phyloP scores from a whole-genome alignment of 768 basidiomycete genomes.

The Hypholoma fasciculare region DNA sequence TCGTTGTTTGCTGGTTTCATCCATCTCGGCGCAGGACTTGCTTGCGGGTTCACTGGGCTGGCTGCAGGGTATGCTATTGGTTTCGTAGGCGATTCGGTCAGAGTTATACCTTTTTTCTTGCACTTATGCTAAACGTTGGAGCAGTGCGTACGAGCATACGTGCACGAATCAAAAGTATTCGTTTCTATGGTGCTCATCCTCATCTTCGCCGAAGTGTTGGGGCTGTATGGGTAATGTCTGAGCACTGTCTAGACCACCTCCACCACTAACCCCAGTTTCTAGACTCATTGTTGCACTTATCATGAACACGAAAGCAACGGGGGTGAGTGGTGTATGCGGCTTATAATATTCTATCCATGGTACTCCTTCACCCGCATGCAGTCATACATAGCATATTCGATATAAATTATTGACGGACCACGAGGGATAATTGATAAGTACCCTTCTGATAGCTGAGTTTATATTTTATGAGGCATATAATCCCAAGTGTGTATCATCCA shows the following conservation, averaged over 20 bases:
- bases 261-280: background rate
- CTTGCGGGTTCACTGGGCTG: slow-evolving; percentile 89
- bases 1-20: slow-evolving; percentile 86
- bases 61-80: slow-evolving; percentile 97
- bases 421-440: too few species aligned
- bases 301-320: slow-evolving; percentile 78
- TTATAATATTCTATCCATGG: background rate
- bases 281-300: slow-evolving; percentile 89
- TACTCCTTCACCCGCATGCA: background rate
- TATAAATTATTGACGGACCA: too few species aligned
- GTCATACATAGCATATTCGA: too few species aligned
- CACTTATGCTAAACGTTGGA: background rate
- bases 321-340: slow-evolving; percentile 33
- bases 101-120: slow-evolving; percentile 26
- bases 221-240: slow-evolving; percentile 73
- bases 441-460: too few species aligned
- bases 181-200: slow-evolving; percentile 97
- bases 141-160: slow-evolving; percentile 89
- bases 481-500: too few species aligned
- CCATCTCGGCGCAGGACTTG: slow-evolving; percentile 89
- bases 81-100: slow-evolving; percentile 87
- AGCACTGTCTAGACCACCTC: background rate
- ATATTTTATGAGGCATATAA: too few species aligned
- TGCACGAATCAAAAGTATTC: slow-evolving; percentile 89
- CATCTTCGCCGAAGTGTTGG: slow-evolving; percentile 89